A percentile compares a stretch with the other conserved stretches of the same genome.
Evolutionary conservation across 345 rosid species (phyloP).

Genomic region (Camelina neglecta): DNA sequence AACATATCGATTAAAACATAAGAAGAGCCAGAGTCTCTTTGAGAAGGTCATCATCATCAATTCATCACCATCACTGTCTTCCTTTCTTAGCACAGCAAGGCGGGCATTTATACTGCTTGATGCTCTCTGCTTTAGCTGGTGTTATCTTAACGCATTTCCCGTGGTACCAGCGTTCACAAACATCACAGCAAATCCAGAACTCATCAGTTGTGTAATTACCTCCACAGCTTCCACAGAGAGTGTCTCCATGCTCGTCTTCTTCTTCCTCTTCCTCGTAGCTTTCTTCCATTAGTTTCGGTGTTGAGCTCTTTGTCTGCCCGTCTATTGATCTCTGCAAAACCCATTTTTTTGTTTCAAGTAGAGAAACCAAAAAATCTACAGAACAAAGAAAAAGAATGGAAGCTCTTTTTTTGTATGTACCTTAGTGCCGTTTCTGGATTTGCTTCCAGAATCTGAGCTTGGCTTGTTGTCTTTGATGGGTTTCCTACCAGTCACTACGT

Average conservation of each 20-base stretch:
- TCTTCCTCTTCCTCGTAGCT: constrained; percentile 63
- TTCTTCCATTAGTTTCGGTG: constrained; percentile 58
- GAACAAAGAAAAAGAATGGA: not conserved
- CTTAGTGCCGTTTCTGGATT: constrained; percentile 70
- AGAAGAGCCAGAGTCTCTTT: constrained; percentile 22
- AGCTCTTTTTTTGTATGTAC: constrained; percentile 27
- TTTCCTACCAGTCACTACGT: constrained; percentile 92
- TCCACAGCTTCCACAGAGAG: constrained; percentile 77
- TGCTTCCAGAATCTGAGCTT: constrained; percentile 80
- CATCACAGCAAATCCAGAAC: constrained; percentile 87
- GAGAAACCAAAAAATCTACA: not conserved
- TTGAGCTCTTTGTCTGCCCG: constrained; percentile 60
- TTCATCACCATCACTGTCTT: constrained; percentile 50
- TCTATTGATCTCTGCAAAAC: constrained; percentile 65
- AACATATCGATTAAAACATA: constrained; percentile 39
- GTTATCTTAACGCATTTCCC: constrained; percentile 89
- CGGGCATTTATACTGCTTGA: constrained; percentile 89
- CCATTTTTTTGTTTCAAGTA: constrained; percentile 1
- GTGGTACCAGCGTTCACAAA: constrained; percentile 86
- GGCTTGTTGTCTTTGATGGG: constrained; percentile 87
- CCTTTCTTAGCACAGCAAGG: constrained; percentile 80
- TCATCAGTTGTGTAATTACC: constrained; percentile 78
- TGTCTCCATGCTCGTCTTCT: constrained; percentile 78
- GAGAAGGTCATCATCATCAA: constrained; percentile 15
- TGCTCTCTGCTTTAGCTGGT: constrained; percentile 79